A percentile compares a stretch with the other conserved stretches of the same genome.
These are phyloP conservation scores for Xylaria longipes DNA, from an alignment of 495 filamentous ascomycete genomes.

Conservation along the genomic window DNA sequence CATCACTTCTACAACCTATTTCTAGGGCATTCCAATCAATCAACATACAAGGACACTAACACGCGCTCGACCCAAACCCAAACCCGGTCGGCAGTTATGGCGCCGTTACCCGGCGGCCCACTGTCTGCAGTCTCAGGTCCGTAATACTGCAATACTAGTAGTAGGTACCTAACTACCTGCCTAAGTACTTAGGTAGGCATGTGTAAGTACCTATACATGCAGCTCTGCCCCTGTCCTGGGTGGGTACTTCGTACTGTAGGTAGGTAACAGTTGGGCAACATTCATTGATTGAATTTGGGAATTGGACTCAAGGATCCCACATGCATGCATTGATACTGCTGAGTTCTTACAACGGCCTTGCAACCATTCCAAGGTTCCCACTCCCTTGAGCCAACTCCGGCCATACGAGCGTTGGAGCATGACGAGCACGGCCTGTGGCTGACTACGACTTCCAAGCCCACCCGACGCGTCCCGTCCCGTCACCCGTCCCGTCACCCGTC, in stretches of 20 bases:
- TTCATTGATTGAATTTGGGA: too few species aligned
- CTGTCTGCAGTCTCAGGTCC: too few species aligned
- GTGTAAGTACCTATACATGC: background rate
- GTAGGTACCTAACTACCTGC: too few species aligned
- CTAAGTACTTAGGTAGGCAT: too few species aligned
- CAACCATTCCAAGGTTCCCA: background rate
- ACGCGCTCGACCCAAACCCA: conserved; percentile 6
- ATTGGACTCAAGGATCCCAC: background rate
- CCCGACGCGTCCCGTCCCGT: conserved; percentile 4
- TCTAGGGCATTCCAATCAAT: too few species aligned
- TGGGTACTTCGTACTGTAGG: too few species aligned
- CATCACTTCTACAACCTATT: too few species aligned
- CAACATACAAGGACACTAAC: background rate
- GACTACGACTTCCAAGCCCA: background rate
- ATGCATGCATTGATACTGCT: conserved; percentile 9
- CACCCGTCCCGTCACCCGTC: too few species aligned
- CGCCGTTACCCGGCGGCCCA: conserved; percentile 3
- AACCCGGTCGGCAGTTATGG: background rate
- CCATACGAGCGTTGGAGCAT: background rate
- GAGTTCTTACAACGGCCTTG: background rate
- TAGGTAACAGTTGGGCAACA: too few species aligned
- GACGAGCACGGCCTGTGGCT: background rate
- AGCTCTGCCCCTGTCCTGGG: background rate
- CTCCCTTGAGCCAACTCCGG: background rate
- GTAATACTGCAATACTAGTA: too few species aligned